Evolutionary conservation across 2,329 filamentous ascomycete genomes (phyloP), one percentile per base, ranked within the genome.

Genomic region (Rhinocladiella mackenziei): DNA sequence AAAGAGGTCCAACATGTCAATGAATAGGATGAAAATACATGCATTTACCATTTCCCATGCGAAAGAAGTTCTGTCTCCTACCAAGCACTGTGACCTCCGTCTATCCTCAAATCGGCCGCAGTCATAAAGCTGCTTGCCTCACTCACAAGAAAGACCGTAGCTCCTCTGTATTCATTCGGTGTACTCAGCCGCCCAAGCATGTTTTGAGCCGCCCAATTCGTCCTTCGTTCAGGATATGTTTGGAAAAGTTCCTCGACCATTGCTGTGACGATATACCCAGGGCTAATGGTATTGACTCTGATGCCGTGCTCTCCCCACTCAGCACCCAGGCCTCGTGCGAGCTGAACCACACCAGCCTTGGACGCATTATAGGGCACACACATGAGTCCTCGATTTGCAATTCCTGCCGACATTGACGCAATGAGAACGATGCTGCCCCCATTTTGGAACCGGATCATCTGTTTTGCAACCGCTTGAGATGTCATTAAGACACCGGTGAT

Each of bases 131-230:
- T 69, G 56, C 71, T 74, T 10, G 68, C 69, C 45, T 71, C 66
- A 41, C 66, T 69, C 20, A 71, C 56, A 44, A 72, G 55, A 53
- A 71, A 72, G 26, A 72, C 67, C 1, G 68, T 66, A 1, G 67
- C 68, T 7, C 67, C 82, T 34, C 81, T 76, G 63, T 84, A 86
- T 62, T 88, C 83, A 39, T 80, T 71, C 0, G 83, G 83, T 17
- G 65, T 67, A 60, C 81, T 84, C 50, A 87, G 69, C 26, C 79
- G 75, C 25, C 76, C 80, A 39, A 94, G 72, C 87, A 94, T 92
- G 66, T 94, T 94, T 66, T 91, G 81, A 57, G 75, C 82, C 11
- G 85, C 80, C 88, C 89, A 94, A 48, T 81, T 76, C 11, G 39
- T 35, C 4, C 43, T 25, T 9, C 37, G 14, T 14, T 43, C 38